A percentile compares a stretch with the other conserved stretches of the same genome.
Conservation (phyloP, 306 rosid genomes). For the Prunus padus region DNA sequence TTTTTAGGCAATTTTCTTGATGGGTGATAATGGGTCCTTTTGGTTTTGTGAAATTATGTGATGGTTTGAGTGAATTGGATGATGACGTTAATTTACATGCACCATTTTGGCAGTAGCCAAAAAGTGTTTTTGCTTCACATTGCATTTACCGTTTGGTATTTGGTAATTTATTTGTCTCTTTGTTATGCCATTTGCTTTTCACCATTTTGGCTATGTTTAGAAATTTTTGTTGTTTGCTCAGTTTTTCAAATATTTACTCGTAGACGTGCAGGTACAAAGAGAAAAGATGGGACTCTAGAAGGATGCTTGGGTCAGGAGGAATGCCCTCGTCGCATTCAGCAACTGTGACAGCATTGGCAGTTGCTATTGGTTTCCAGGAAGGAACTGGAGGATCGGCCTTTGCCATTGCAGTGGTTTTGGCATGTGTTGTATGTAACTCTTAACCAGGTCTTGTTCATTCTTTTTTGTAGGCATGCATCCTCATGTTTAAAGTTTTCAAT, state of each 20-base stretch:
- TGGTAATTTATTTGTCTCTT: not conserved
- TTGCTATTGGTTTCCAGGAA: conserved; percentile 39
- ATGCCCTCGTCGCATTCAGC: conserved; percentile 57
- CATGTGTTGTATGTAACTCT: conserved; percentile 51
- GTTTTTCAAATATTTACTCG: conserved; percentile 5
- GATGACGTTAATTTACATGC: not conserved
- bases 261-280: conserved; percentile 47
- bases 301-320: conserved; percentile 58
- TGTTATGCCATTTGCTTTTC: not conserved
- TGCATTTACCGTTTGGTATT: not conserved
- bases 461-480: conserved; percentile 17
- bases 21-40: conserved; percentile 3
- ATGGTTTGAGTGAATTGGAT: not conserved
- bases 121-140: not conserved
- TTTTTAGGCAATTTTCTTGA: not conserved
- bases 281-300: conserved; percentile 51
- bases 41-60: not conserved
- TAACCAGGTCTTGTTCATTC: conserved; percentile 47
- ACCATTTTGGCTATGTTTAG: not conserved
- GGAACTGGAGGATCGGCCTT: conserved; percentile 45
- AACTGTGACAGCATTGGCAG: conserved; percentile 42
- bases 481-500: not conserved
- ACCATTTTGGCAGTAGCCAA: not conserved
- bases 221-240: not conserved
- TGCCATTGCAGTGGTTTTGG: conserved; percentile 49